phyloP scores from a whole-genome alignment of 2,329 filamentous ascomycete genomes.

The Calonectria pteridis region DNA sequence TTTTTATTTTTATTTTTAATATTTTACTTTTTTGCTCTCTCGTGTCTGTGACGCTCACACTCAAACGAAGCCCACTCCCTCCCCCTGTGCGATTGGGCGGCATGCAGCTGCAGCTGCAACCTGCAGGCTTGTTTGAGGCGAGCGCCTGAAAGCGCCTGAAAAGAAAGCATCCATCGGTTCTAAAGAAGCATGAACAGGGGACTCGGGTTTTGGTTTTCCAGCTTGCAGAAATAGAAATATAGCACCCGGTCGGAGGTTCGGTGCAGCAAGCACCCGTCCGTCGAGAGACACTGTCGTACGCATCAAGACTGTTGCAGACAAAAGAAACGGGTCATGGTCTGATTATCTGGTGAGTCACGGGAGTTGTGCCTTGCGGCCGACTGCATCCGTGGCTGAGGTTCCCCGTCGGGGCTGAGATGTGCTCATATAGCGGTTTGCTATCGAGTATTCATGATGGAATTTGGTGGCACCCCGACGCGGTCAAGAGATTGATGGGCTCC shows the following conservation, averaged over 20 bases:
- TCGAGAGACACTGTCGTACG: constrained; percentile 8
- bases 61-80: background rate
- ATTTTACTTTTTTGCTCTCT: background rate
- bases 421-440: constrained; percentile 21
- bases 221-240: constrained; percentile 22
- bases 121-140: constrained; percentile 22
- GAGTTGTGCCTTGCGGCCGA: constrained; percentile 33
- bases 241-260: background rate
- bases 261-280: background rate
- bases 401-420: constrained; percentile 38
- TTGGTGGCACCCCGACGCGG: constrained; percentile 7
- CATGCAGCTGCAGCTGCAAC: constrained; percentile 17
- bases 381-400: background rate
- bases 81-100: constrained; percentile 10
- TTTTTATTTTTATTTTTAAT: background rate
- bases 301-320: constrained; percentile 35
- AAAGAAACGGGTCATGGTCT: constrained; percentile 30
- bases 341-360: constrained; percentile 37
- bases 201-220: constrained; percentile 7
- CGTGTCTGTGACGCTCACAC: background rate
- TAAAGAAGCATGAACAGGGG: background rate
- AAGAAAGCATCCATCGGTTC: background rate
- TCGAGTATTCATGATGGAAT: constrained; percentile 19
- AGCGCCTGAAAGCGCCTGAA: constrained; percentile 10
- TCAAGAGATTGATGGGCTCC: constrained; percentile 22